Conservation (phyloP, 108 stramenopile species). For the Thalassiosira profunda region DNA sequence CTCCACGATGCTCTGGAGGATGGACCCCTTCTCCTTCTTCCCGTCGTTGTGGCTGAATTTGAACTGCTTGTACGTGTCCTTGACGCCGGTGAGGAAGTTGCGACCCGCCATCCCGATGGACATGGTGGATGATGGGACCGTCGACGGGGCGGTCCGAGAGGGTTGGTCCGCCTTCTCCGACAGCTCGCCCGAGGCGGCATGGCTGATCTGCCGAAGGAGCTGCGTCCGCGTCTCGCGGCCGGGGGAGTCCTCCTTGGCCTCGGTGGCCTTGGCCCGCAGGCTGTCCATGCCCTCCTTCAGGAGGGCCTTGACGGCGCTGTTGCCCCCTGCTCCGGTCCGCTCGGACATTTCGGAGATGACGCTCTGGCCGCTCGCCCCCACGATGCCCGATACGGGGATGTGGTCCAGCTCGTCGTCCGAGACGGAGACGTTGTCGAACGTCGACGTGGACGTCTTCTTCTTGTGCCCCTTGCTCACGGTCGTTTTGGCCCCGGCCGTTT, state of each 20-base stretch:
- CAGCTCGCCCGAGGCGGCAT: too few relatives aligned
- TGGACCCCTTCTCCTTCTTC: not conserved
- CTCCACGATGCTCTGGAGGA: conserved; percentile 12
- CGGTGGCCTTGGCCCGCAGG: not conserved
- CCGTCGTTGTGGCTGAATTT: conserved; percentile 2
- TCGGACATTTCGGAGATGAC: conserved; percentile 40
- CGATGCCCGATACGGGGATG: conserved; percentile 6
- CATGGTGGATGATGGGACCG: too few relatives aligned
- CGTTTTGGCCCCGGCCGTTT: not conserved
- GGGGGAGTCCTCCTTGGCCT: not conserved
- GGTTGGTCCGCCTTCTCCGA: too few relatives aligned
- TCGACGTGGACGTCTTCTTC: too few relatives aligned
- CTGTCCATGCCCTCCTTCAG: not conserved
- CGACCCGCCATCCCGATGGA: too few relatives aligned
- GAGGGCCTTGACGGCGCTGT: not conserved
- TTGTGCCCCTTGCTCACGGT: not conserved
- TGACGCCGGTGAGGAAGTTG: too few relatives aligned
- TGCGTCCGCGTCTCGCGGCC: not conserved
- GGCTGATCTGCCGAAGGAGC: too few relatives aligned
- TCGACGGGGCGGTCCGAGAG: too few relatives aligned
- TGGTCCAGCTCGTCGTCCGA: too few relatives aligned
- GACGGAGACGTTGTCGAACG: too few relatives aligned
- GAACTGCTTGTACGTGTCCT: not conserved
- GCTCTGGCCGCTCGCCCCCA: too few relatives aligned
- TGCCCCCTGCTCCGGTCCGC: not conserved